Evolutionary conservation across 352 stramenopile genomes (phyloP), one percentile per base, ranked within the genome.

Genomic region (Phytophthora palmivora): DNA sequence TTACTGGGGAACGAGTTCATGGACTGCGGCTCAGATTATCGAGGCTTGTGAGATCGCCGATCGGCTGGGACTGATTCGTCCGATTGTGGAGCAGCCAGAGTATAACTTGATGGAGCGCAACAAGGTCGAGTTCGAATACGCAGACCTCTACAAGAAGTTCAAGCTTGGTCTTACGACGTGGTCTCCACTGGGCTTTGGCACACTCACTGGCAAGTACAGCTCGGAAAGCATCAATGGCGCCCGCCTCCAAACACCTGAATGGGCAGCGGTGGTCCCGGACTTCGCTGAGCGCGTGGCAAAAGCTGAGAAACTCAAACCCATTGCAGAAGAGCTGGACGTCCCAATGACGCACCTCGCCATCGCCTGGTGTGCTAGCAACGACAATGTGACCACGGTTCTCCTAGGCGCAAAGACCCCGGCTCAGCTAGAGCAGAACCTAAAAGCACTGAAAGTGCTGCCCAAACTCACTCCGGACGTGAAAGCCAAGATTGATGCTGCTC

Each of bases 191-290:
- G 63, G 67, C 0, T 84, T 63, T 24, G 83, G 84, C 15, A 58
- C 86, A 11, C 63, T 94, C 1, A 89, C 84, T 15, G 81, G 79
- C 52, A 92, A 92, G 66, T 92, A 91, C 81, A 84, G 74, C 53
- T 64, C 72, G 9, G 78, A 68, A 1, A 77, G 82, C 19, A 73
- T 79, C 4, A 75, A 78, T 2, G 80, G 67, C 28, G 89, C 67
- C 11, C 79, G 70, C 41, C 50, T 83, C 36, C 76, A 68, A 32
- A 70, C 74, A 28, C 43, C 72, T 3, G 49, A 65, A n/a, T 78
- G 72, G 51, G 77, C 77, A 60, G 44, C 52, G 8, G 50, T 76
- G 47, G 26, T 67, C 30, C 51, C 34, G 7, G 47, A 60, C 4
- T 60, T 80, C 15, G 54, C 58, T 6, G 67, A 50, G 3, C 51